phyloP scores from a whole-genome alignment of 192 early-diverging fungal genomes.

The Gryganskiella cystojenkinii region DNA sequence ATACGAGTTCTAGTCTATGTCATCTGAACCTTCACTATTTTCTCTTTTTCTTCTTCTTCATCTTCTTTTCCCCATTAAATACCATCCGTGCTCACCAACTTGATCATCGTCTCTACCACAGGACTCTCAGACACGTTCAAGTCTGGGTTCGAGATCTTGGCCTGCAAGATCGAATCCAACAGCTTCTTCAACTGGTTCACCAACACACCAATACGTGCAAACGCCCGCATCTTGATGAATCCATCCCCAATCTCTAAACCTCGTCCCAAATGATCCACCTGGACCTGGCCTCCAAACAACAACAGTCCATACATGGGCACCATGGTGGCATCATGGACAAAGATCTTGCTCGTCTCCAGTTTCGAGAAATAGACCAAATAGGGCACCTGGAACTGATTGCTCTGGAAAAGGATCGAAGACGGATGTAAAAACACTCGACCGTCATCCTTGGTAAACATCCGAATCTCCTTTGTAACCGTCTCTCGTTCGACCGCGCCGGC shows the following conservation, averaged over 20 bases:
- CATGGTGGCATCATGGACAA: conserved; percentile 71
- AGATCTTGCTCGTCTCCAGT: conserved; percentile 74
- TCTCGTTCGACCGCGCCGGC: conserved; percentile 77
- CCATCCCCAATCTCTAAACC: conserved; percentile 70
- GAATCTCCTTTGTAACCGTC: conserved; percentile 77
- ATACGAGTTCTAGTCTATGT: too few species aligned
- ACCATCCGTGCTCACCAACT: conserved; percentile 48
- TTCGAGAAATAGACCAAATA: conserved; percentile 78
- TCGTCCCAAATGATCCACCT: conserved; percentile 75
- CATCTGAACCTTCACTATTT: background rate
- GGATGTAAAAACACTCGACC: conserved; percentile 89
- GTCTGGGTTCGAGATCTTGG: conserved; percentile 77
- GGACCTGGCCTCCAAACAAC: conserved; percentile 85
- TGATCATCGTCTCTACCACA: conserved; percentile 54
- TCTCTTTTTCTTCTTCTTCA: background rate
- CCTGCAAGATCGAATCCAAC: conserved; percentile 74
- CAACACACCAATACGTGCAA: conserved; percentile 77
- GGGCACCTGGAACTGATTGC: conserved; percentile 67
- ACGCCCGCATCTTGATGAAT: conserved; percentile 76
- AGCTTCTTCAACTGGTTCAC: conserved; percentile 79
- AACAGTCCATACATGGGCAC: conserved; percentile 77
- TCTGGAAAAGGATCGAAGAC: conserved; percentile 76
- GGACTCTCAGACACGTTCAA: conserved; percentile 56
- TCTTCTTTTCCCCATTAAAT: too few species aligned
- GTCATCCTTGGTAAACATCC: conserved; percentile 73